Conservation (phyloP, 139 green algal genomes). For the Chlorella sp. region DNA sequence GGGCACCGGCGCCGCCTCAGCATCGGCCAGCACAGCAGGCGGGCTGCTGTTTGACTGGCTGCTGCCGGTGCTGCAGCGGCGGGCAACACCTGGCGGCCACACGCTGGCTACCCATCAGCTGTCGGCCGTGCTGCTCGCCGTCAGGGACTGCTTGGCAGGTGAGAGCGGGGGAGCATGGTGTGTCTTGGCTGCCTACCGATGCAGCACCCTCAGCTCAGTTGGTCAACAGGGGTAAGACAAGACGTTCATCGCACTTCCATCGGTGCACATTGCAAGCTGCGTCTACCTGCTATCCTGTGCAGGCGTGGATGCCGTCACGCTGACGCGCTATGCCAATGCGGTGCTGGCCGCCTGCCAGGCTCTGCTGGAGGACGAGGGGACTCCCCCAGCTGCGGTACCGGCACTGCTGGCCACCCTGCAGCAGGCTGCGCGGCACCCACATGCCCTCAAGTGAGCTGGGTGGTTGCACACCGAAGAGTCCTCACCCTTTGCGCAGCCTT, state of each 20-base stretch:
- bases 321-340: slow-evolving; percentile 43
- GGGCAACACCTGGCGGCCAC: not conserved
- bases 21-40: not conserved
- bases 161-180: not conserved
- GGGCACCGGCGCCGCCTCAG: not conserved
- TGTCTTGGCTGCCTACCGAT: too few relatives aligned
- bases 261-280: too few relatives aligned
- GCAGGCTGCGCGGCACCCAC: slow-evolving; percentile 39
- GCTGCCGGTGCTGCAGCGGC: slow-evolving; percentile 45
- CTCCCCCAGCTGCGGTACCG: slow-evolving; percentile 33
- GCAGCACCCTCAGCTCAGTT: too few relatives aligned
- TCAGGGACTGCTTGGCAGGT: slow-evolving; percentile 47
- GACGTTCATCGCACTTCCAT: too few relatives aligned
- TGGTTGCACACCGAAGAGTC: too few relatives aligned
- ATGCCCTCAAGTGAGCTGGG: slow-evolving; percentile 20
- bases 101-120: not conserved
- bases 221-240: too few relatives aligned
- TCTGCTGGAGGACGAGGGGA: slow-evolving; percentile 46
- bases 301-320: slow-evolving; percentile 38
- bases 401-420: slow-evolving; percentile 40
- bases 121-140: slow-evolving; percentile 29
- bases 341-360: slow-evolving; percentile 41
- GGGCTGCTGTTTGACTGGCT: slow-evolving; percentile 59
- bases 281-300: too few relatives aligned
- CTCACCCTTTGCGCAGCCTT: too few relatives aligned